Evolutionary conservation across 768 basidiomycete genomes (phyloP).

Genomic region (Termitomyces sp.): DNA sequence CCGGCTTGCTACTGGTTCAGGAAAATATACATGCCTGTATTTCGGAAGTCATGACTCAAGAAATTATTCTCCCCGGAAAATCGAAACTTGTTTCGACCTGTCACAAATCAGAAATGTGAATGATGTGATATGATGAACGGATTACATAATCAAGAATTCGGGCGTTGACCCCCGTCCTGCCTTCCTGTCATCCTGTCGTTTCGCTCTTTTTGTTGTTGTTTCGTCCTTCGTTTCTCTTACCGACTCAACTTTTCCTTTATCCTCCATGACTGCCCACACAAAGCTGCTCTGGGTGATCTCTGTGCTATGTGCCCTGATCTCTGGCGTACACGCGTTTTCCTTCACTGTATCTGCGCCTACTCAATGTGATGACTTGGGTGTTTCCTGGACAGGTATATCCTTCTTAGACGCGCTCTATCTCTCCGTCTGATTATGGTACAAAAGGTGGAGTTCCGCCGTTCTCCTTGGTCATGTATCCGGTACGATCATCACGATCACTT

Average conservation of each 20-base stretch:
- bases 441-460: slow-evolving; percentile 58
- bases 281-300: slow-evolving; percentile 16
- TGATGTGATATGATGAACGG: slow-evolving; percentile 8
- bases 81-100: too few relatives aligned
- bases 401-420: neutral
- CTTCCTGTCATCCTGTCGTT: neutral
- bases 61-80: too few relatives aligned
- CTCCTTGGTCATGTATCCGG: slow-evolving; percentile 44
- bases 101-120: neutral
- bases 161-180: neutral
- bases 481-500: slow-evolving; percentile 19
- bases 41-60: neutral
- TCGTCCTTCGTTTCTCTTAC: slow-evolving; percentile 12
- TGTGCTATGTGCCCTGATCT: slow-evolving; percentile 16
- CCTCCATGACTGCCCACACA: slow-evolving; percentile 8
- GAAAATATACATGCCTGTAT: neutral
- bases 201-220: neutral
- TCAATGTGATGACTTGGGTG: slow-evolving; percentile 54
- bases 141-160: slow-evolving; percentile 11
- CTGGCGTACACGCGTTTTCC: slow-evolving; percentile 35
- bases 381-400: slow-evolving; percentile 58
- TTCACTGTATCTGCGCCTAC: slow-evolving; percentile 39
- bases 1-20: too few relatives aligned
- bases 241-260: slow-evolving; percentile 15
- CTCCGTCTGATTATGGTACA: slow-evolving; percentile 3